Evolutionary conservation across 139 green algal species (phyloP).

Genomic region (Chlorella sp.): DNA sequence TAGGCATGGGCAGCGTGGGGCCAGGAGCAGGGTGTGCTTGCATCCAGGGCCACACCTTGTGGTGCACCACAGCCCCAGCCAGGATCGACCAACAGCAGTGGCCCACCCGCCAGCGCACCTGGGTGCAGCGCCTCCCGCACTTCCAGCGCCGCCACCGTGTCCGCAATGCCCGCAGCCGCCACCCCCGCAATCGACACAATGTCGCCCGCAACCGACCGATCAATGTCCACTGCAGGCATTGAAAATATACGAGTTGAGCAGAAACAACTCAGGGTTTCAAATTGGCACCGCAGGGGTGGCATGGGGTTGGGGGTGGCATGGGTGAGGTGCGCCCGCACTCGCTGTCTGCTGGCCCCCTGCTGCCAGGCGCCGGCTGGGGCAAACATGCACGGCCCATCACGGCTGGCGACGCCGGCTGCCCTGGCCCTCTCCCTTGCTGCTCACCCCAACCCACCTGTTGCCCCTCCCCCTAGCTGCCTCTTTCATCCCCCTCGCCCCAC

Average conservation of each 20-base stretch:
- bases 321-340: too few species aligned
- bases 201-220: conserved; percentile 77
- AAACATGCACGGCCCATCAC: too few species aligned
- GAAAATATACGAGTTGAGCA: too few species aligned
- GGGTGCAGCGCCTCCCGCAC: conserved; percentile 67
- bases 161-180: conserved; percentile 66
- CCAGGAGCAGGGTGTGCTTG: too few species aligned
- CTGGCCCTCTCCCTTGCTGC: not conserved
- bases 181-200: conserved; percentile 81
- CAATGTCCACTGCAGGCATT: conserved; percentile 53
- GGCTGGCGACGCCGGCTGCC: not conserved
- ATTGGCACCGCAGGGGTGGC: not conserved
- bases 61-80: not conserved
- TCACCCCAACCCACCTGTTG: not conserved
- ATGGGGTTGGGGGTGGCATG: too few species aligned
- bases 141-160: conserved; percentile 72
- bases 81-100: not conserved
- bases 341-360: too few species aligned
- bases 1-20: too few species aligned
- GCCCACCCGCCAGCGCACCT: not conserved
- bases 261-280: too few species aligned
- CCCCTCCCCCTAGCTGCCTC: not conserved
- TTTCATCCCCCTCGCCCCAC: not conserved
- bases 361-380: too few species aligned
- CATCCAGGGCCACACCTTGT: too few species aligned